A percentile compares a stretch with the other conserved stretches of the same genome.
These are phyloP conservation scores for Colletotrichum spaethianum DNA, from an alignment of 2,329 filamentous ascomycete species.

Conservation along the genomic window DNA sequence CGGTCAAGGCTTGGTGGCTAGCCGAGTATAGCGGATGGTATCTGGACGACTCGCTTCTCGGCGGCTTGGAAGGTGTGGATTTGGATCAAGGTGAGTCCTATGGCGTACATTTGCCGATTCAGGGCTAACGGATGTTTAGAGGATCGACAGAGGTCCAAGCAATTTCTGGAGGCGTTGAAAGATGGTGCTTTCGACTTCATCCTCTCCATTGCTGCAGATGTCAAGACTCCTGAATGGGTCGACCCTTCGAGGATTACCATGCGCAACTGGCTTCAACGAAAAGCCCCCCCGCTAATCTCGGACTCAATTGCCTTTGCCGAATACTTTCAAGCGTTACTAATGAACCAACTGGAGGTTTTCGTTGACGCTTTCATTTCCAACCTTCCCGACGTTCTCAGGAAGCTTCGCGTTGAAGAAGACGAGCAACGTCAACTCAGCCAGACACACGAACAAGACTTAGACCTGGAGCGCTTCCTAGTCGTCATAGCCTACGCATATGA, in stretches of 20 bases:
- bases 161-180: constrained; percentile 83
- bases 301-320: constrained; percentile 79
- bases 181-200: constrained; percentile 95
- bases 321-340: constrained; percentile 80
- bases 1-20: constrained; percentile 88
- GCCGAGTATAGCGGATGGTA: constrained; percentile 94
- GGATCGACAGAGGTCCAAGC: constrained; percentile 77
- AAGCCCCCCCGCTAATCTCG: constrained; percentile 77
- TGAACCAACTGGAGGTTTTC: constrained; percentile 88
- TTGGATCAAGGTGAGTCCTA: constrained; percentile 66
- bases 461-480: constrained; percentile 91
- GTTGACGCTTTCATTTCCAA: constrained; percentile 95
- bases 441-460: constrained; percentile 76
- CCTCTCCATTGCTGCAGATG: constrained; percentile 85
- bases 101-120: constrained; percentile 4
- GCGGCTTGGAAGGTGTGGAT: constrained; percentile 65
- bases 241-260: constrained; percentile 89
- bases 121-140: constrained; percentile 61
- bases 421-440: constrained; percentile 82
- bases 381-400: constrained; percentile 91
- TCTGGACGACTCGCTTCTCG: constrained; percentile 73
- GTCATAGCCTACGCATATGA: constrained; percentile 95
- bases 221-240: constrained; percentile 86
- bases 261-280: constrained; percentile 85
- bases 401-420: constrained; percentile 89